Base-by-base conservation (phyloP, 2,329 filamentous ascomycete species). In the Fusarium sp. region DNA sequence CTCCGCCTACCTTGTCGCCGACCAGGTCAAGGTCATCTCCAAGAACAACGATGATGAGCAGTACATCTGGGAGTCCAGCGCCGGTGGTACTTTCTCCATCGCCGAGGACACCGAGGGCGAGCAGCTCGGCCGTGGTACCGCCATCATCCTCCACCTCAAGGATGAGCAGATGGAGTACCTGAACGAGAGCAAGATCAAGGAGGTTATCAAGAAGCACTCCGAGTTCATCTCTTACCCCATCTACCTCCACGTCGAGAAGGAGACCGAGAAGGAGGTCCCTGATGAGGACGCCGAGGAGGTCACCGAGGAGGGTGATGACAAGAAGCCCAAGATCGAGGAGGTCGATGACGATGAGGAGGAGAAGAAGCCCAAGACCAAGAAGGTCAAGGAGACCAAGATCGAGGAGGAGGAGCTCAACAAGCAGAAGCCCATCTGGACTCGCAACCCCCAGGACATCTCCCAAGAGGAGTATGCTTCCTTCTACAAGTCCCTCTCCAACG, bases 201-300 rank as follows among this genome's bases (percentile, higher is more conserved):
- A 99, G 89, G 95, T 99, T 75, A 94, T 99, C 89, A 98, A 98
- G 94, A 99, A 99, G 93, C 96, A 99, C 92, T 98, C 96, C 81
- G 96, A 99, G 88, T 99, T 99, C 90, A 99, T 99, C 88, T 98
- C 96, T 54, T 99, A 99, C 90, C 96, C 96, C 81, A 99, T 99
- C 92, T 99, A 98, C 90, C 95, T 99, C 76, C 96, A 99, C 87
- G 94, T 99, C 80, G 85, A 92, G 83, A 99, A 99, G 92, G 96
- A 99, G 93, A 94, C 91, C 74, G 96, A 99, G 93, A 98, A 89
- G 79, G 96, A 99, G 88, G 94, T 98, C 72, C 95, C 95, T 72
- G 96, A 98, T 81, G 95, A 98, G 88, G 94, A 97, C 55, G 90
- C 88, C 73, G 83, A 86, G 77, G 88, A 90, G 77, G 89, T 89